Evolutionary conservation across 495 filamentous ascomycete genomes (phyloP).

Genomic region (Chlorociboria aeruginascens): DNA sequence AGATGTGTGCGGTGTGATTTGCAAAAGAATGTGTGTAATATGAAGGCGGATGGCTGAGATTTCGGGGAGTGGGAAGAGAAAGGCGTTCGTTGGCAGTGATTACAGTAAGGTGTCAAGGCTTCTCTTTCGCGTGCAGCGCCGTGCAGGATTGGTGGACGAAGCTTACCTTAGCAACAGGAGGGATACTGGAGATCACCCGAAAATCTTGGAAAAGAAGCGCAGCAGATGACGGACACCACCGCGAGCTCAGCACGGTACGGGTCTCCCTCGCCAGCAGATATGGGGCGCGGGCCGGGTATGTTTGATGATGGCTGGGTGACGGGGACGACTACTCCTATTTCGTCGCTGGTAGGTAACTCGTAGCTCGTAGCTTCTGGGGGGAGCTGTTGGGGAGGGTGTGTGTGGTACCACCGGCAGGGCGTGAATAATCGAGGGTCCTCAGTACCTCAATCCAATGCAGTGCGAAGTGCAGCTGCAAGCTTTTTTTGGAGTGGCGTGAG

Average conservation of each 20-base stretch:
- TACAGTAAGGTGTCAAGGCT: background rate
- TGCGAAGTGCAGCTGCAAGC: no score
- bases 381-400: no score
- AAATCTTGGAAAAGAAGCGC: background rate
- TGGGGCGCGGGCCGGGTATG: background rate
- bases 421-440: no score
- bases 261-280: background rate
- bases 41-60: constrained; percentile 14
- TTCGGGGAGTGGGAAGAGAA: constrained; percentile 3
- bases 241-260: background rate
- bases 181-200: background rate
- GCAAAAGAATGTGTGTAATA: constrained; percentile 16
- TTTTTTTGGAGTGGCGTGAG: no score
- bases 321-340: background rate
- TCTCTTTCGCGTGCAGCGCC: constrained; percentile 5
- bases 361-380: no score
- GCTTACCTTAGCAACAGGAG: constrained; percentile 3
- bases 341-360: no score
- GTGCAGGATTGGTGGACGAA: constrained; percentile 7
- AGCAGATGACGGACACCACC: background rate
- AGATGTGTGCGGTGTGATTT: constrained; percentile 6
- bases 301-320: background rate
- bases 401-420: no score
- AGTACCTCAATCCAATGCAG: no score
- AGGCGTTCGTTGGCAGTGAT: constrained; percentile 2